Percentiles rank a stretch among this genome's conserved stretches.
Conservation (phyloP, 768 basidiomycete genomes). For the Omphalotus guepiniiformis region DNA sequence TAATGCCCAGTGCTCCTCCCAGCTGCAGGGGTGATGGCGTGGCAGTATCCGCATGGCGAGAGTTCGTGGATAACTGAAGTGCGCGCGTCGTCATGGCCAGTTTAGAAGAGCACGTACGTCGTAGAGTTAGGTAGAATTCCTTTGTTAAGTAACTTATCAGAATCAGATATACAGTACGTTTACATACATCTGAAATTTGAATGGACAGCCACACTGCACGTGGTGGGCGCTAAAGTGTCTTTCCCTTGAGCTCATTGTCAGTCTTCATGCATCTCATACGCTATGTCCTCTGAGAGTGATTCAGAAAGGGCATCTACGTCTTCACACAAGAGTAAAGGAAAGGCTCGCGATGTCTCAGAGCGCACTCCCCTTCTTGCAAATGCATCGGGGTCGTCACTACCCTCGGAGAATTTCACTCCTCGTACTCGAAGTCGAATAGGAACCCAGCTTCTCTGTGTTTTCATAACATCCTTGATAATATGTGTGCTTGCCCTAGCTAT, state of each 20-base stretch:
- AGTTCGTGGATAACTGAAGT: conserved; percentile 33
- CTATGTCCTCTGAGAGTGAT: conserved; percentile 2
- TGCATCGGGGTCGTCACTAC: background rate
- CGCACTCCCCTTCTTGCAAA: conserved; percentile 4
- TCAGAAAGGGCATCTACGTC: background rate
- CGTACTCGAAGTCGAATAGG: conserved; percentile 27
- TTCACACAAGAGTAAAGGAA: conserved; percentile 7
- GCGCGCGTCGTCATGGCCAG: conserved; percentile 2
- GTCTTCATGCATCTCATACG: too few species aligned
- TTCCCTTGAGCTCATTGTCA: background rate
- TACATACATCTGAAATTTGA: too few species aligned
- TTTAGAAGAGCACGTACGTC: too few species aligned
- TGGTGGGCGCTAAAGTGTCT: background rate
- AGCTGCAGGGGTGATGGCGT: conserved; percentile 31
- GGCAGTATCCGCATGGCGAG: conserved; percentile 37
- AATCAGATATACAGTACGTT: too few species aligned
- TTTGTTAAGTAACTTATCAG: too few species aligned
- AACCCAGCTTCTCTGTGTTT: conserved; percentile 42
- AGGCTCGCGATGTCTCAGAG: conserved; percentile 1
- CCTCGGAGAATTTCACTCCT: conserved; percentile 5
- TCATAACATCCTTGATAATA: conserved; percentile 50
- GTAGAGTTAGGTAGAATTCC: too few species aligned
- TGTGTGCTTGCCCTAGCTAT: conserved; percentile 42
- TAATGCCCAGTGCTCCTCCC: background rate
- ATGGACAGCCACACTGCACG: too few species aligned